Evolutionary conservation across 495 filamentous ascomycete species (phyloP).

Genomic region (Hapsidospora chrysogenum): DNA sequence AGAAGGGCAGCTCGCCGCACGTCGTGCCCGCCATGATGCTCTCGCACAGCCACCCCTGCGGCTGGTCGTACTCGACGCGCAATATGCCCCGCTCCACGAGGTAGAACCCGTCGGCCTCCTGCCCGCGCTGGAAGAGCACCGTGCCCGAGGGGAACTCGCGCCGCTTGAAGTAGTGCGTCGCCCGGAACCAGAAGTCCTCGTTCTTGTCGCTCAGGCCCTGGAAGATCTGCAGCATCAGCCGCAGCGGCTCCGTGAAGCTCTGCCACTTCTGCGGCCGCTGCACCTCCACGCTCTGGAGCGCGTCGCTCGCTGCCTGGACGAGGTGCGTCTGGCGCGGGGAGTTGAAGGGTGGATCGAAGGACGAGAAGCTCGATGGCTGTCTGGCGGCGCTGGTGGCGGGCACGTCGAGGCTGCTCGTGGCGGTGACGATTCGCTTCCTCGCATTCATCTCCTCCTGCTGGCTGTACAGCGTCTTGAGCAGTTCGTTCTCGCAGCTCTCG

Average conservation of each 20-base stretch:
- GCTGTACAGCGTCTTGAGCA: constrained; percentile 69
- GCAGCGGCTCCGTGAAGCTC: constrained; percentile 72
- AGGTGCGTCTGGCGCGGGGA: constrained; percentile 70
- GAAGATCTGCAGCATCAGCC: constrained; percentile 85
- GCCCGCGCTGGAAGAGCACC: constrained; percentile 60
- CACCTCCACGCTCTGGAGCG: constrained; percentile 40
- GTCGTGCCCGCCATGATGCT: constrained; percentile 89
- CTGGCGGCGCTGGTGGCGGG: constrained; percentile 17
- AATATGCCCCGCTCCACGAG: constrained; percentile 83
- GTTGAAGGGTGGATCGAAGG: constrained; percentile 35
- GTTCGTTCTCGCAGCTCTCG: constrained; percentile 89
- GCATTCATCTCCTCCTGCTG: constrained; percentile 25
- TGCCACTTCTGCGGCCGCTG: constrained; percentile 44
- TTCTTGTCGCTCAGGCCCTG: constrained; percentile 64
- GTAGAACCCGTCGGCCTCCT: constrained; percentile 63
- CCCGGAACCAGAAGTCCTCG: constrained; percentile 89
- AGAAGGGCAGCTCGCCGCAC: constrained; percentile 92
- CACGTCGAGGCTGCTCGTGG: constrained; percentile 32
- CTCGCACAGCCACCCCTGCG: constrained; percentile 78
- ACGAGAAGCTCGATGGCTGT: constrained; percentile 8
- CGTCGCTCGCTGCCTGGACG: constrained; percentile 57
- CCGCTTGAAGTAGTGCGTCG: constrained; percentile 51
- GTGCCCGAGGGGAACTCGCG: constrained; percentile 47
- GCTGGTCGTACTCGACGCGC: constrained; percentile 72
- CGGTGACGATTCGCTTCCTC: constrained; percentile 13